phyloP scores from a whole-genome alignment of 2,329 filamentous ascomycete species.

The Lojkania enalia region DNA sequence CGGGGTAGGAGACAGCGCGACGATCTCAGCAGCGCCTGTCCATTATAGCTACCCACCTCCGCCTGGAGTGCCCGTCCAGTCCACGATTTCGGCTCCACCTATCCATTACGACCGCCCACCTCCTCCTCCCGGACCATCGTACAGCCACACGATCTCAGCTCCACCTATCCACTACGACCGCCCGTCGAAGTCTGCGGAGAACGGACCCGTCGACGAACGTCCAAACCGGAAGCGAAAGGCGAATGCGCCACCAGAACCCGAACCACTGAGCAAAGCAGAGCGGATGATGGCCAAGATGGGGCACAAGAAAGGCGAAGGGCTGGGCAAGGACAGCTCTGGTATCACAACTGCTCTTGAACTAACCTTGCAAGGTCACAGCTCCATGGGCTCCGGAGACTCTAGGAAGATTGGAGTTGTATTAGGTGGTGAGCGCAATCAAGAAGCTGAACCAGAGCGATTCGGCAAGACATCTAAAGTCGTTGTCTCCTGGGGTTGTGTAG shows the following conservation, averaged over 20 bases:
- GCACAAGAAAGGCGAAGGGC: constrained; percentile 84
- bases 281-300: constrained; percentile 92
- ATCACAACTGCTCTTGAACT: constrained; percentile 87
- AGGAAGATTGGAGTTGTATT: constrained; percentile 59
- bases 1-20: not conserved
- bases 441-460: constrained; percentile 41
- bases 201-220: not conserved
- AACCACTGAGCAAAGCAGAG: constrained; percentile 71
- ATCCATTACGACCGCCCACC: constrained; percentile 10
- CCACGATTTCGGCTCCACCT: constrained; percentile 8
- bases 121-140: not conserved
- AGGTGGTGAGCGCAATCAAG: constrained; percentile 62
- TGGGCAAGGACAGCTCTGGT: constrained; percentile 79
- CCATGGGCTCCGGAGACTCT: constrained; percentile 6
- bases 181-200: constrained; percentile 31
- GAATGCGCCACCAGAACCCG: constrained; percentile 41
- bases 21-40: not conserved
- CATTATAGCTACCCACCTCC: not conserved
- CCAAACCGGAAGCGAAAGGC: constrained; percentile 38
- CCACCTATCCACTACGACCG: constrained; percentile 29
- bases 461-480: constrained; percentile 77
- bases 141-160: not conserved
- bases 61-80: not conserved
- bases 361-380: constrained; percentile 57
- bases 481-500: constrained; percentile 80